Evolutionary conservation across 352 stramenopile species (phyloP).

Genomic region (Peronospora farinosa): DNA sequence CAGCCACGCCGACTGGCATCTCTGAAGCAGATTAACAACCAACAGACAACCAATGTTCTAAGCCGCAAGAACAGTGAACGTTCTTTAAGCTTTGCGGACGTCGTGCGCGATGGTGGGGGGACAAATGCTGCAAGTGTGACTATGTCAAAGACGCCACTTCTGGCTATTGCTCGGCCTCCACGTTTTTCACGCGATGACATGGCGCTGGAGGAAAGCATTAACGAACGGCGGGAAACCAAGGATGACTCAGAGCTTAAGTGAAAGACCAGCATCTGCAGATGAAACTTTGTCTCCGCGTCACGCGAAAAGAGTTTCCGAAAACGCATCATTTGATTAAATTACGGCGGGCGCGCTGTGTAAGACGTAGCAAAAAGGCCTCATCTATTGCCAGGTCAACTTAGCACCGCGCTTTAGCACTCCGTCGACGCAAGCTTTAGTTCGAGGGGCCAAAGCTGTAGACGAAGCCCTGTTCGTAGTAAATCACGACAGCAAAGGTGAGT

Average conservation of each 20-base stretch:
- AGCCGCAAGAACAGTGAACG: conserved; percentile 60
- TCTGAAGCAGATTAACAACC: conserved; percentile 18
- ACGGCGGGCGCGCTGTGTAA: conserved; percentile 11
- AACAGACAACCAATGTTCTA: conserved; percentile 23
- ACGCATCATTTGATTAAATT: conserved; percentile 40
- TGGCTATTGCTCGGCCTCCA: conserved; percentile 32
- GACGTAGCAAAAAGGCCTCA: conserved; percentile 1
- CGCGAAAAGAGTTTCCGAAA: conserved; percentile 9
- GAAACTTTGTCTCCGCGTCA: conserved; percentile 4
- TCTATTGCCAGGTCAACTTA: neutral
- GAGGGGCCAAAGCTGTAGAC: conserved; percentile 57
- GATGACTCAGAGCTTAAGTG: conserved; percentile 64
- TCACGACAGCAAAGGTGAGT: conserved; percentile 4
- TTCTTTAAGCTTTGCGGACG: conserved; percentile 83
- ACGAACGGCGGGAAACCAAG: conserved; percentile 64
- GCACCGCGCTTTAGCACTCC: neutral
- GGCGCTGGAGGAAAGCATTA: conserved; percentile 51
- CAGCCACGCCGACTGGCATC: conserved; percentile 20
- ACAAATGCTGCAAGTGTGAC: conserved; percentile 16
- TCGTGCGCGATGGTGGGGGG: conserved; percentile 57
- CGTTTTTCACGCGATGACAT: conserved; percentile 54
- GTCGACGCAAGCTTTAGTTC: conserved; percentile 8
- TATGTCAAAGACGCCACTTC: conserved; percentile 37
- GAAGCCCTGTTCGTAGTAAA: conserved; percentile 39
- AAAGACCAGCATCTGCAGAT: conserved; percentile 11